Conservation (phyloP, 2,329 filamentous ascomycete genomes). For the Didymella sp. region DNA sequence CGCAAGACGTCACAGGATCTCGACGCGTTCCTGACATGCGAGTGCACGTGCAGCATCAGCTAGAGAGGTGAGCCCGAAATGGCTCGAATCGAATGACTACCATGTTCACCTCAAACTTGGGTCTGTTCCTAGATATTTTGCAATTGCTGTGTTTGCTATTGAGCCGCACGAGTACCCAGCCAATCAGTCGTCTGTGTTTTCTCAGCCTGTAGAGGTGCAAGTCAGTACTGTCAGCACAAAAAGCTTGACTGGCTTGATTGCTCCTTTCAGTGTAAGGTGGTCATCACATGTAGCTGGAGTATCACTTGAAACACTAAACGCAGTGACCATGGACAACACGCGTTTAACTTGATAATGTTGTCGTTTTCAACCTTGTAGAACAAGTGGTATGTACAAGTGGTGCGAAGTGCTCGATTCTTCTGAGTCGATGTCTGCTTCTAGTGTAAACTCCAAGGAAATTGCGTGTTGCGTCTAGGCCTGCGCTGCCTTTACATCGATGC, state of each 20-base stretch:
- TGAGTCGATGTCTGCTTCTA: slow-evolving; percentile 22
- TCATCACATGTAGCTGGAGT: background rate
- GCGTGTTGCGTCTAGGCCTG: slow-evolving; percentile 30
- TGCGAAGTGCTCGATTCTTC: slow-evolving; percentile 19
- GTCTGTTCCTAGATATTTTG: background rate
- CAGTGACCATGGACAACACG: background rate
- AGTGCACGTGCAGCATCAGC: slow-evolving; percentile 1
- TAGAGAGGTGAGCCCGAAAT: background rate
- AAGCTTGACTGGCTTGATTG: background rate
- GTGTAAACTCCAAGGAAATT: slow-evolving; percentile 33
- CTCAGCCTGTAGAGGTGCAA: background rate
- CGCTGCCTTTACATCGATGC: slow-evolving; percentile 70
- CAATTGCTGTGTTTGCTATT: background rate
- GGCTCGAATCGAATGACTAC: background rate
- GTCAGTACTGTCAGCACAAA: background rate
- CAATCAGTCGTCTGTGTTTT: background rate
- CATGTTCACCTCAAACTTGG: too few relatives aligned
- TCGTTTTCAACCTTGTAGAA: slow-evolving; percentile 15
- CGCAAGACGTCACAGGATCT: slow-evolving; percentile 18
- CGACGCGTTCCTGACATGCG: slow-evolving; percentile 13
- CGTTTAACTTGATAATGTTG: slow-evolving; percentile 2
- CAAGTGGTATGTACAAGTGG: slow-evolving; percentile 30
- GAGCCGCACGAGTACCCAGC: background rate
- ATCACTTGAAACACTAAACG: too few relatives aligned
- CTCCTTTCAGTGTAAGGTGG: background rate